Base-by-base conservation (phyloP, 169 alveolate genomes). In the Babesia ovata region DNA sequence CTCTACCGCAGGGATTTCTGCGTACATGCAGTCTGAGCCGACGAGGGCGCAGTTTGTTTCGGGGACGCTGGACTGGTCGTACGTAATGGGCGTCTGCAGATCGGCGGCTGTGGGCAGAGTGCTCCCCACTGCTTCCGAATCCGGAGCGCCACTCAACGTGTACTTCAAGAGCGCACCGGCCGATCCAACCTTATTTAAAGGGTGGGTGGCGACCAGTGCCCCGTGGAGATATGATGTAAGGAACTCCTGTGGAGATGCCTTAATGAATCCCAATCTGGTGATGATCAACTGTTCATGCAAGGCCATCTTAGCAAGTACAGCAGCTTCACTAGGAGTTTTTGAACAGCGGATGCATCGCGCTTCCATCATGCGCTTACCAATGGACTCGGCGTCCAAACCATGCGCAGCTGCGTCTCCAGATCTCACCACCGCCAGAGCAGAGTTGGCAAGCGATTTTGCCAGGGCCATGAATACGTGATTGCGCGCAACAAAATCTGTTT, bases 401-500 rank as follows among this genome's bases (percentile, higher is more conserved):
- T 28, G 19, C 16, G 14, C 21, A n/a, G 26, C 2, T 0, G 28
- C 54, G 26, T 21, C 19, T 11, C 8, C 22, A 4, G 9, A 49
- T 45, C n/a, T 7, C n/a, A 21, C 0, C 19, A 60, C 50, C 3
- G 42, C 65, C 2, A 42, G 71, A 14, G 63, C 50, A 1, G 87
- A 78, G 65, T 69, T 70, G 33, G 75, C 79, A 3, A 79, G 44
- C 0, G 66, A 49, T 70, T 69, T 70, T 11, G 87, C 60, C 16
- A 79, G 50, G 19, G 48, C 11, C 24, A 63, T 45, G 58, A 79
- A 79, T 28, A 70, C 44, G 19, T 69, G 4, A 63, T 70, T 79
- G 19, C 76, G 24, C 3, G 83, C 54, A 0, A 79, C 87, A 28
- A 79, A 79, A 44, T 70, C 82, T 0, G 87, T 66, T 36, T 67